Base-by-base conservation (phyloP, 345 rosid genomes). In the Eucalyptus curtisii region DNA sequence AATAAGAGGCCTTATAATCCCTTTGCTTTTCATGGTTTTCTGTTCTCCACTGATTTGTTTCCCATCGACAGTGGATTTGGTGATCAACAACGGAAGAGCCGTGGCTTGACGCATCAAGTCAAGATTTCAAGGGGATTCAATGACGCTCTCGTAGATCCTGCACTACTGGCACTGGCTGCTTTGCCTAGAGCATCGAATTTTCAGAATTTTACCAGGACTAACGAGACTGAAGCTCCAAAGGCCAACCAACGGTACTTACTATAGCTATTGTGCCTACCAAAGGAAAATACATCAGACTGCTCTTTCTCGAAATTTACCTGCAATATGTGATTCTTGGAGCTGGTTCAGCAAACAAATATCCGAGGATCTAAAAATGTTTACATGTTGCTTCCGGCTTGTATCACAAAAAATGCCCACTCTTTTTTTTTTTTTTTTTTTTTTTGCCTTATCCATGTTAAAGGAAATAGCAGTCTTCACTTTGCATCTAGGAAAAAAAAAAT, bases 131-230 rank as follows among this genome's bases (percentile, higher is more conserved):
- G 20, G 42, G 10, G 50, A 33, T 48, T 87, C 33, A 79, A 89
- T 10, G 76, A 85, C 47, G 49, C 81, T 61, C 17, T 11, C 50
- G 87, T 92, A 50, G 90, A 90, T 76, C 88, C 90, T 10, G 92
- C 93, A 59, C 86, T 89, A 25, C 89, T 86, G 79, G 89, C 88
- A 52, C 90, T 89, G 80, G 90, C 91, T 33, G 50, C 68, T 7
- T 52, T 91, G 10, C 93, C 88, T 45, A 86, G 88, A 12, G 71
- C 85, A 45, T 89, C 86, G 10, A 50, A 61, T 90, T 86, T 89
- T 84, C 90, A 24, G 87, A 91, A 86, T 86, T 33, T 87, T 53
- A 86, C 85, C 33, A 19, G 37, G 47, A 45, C 27, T 55, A 79
- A 86, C 50, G 89, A 79, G 87, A 87, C 88, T 40, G 87, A 86